A percentile compares a stretch with the other conserved stretches of the same genome.
Evolutionary conservation across 1,139 yeast genomes (phyloP).

Genomic region (Sugiyamaella xylanicola): DNA sequence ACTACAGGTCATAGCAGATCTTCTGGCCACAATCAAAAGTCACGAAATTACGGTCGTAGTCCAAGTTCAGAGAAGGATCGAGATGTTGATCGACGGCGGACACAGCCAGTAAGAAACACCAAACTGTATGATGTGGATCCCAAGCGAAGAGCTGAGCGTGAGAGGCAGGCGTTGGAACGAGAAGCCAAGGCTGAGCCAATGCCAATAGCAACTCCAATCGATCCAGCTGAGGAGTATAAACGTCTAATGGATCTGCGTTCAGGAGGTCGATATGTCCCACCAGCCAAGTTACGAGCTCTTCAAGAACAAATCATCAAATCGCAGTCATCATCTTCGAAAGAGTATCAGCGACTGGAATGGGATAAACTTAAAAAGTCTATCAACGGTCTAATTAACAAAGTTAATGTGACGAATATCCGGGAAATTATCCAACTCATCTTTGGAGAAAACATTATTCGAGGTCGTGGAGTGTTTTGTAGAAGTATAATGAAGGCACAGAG

Average conservation of each 20-base stretch:
- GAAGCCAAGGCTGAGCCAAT: conserved; percentile 10
- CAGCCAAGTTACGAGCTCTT: conserved; percentile 51
- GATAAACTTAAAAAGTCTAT: conserved; percentile 52
- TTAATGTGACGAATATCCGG: conserved; percentile 52
- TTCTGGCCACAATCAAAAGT: neutral
- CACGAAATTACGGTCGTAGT: neutral
- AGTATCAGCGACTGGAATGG: conserved; percentile 60
- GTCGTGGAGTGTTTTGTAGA: conserved; percentile 60
- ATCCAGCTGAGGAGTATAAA: conserved; percentile 45
- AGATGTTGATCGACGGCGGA: neutral
- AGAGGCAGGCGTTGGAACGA: conserved; percentile 35
- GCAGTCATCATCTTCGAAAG: conserved; percentile 39
- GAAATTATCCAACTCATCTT: conserved; percentile 54
- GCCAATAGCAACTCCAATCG: conserved; percentile 23
- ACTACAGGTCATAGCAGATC: neutral
- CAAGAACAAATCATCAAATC: conserved; percentile 44
- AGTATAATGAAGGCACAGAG: conserved; percentile 60
- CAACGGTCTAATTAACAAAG: conserved; percentile 51
- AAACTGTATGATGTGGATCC: conserved; percentile 34
- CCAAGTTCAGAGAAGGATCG: neutral
- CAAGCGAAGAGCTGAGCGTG: conserved; percentile 35
- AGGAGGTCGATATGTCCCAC: conserved; percentile 56
- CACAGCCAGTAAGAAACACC: neutral
- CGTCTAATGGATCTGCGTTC: conserved; percentile 46
- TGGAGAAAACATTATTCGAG: conserved; percentile 57